Evolutionary conservation across 148 eudicot species (phyloP).

Genomic region (Salicornia ramosissima): DNA sequence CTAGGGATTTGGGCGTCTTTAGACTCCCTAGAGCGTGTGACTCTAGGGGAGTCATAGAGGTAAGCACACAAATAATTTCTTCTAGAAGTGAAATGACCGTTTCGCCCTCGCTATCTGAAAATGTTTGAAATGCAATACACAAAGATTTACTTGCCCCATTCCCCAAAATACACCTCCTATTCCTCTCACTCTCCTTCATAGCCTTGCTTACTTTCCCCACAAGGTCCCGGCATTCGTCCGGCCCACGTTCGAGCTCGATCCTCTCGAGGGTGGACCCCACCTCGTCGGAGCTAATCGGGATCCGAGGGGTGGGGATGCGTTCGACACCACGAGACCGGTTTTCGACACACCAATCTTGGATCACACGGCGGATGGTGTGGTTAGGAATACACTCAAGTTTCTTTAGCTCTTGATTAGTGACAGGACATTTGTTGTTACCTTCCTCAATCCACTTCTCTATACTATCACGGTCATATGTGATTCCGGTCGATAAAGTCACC

Average conservation of each 20-base stretch:
- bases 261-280: constrained; percentile 35
- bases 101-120: constrained; percentile 27
- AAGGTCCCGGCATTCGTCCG: constrained; percentile 23
- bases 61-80: constrained; percentile 39
- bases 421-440: constrained; percentile 71
- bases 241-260: constrained; percentile 10
- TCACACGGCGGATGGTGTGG: constrained; percentile 67
- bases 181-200: constrained; percentile 59
- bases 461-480: constrained; percentile 73
- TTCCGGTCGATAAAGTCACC: constrained; percentile 73
- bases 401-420: constrained; percentile 52
- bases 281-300: constrained; percentile 42
- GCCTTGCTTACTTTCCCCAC: constrained; percentile 36
- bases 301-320: constrained; percentile 75
- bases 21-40: constrained; percentile 29
- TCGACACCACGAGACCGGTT: constrained; percentile 58
- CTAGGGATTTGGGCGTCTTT: constrained; percentile 31
- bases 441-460: constrained; percentile 79
- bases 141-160: constrained; percentile 35
- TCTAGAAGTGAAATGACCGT: constrained; percentile 27
- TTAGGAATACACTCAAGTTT: constrained; percentile 68
- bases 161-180: constrained; percentile 36
- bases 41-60: constrained; percentile 35
- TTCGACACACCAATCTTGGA: constrained; percentile 87
- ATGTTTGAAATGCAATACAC: constrained; percentile 33